phyloP scores from a whole-genome alignment of 371 early-diverging fungal species.

The Mortierella sp. region DNA sequence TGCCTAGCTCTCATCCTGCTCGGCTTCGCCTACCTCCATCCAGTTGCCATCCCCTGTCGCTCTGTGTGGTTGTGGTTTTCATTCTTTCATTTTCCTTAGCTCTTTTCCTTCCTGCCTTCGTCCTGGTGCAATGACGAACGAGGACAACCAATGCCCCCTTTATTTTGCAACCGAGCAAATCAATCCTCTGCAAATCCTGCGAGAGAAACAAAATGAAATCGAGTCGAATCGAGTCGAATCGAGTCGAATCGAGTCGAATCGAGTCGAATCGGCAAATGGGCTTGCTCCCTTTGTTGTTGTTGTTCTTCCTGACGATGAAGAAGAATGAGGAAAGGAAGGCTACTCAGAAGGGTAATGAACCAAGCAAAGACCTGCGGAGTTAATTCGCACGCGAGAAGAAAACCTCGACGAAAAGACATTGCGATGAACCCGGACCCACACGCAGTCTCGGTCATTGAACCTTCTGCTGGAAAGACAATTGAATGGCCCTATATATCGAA shows the following conservation, averaged over 20 bases:
- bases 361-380: neutral
- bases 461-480: neutral
- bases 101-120: neutral
- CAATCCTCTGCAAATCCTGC: neutral
- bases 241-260: neutral
- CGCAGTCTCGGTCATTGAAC: neutral
- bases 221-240: neutral
- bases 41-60: neutral
- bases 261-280: conserved; percentile 4
- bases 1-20: neutral
- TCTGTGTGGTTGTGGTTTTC: conserved; percentile 7
- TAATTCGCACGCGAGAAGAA: neutral
- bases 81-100: neutral
- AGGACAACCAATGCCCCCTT: neutral
- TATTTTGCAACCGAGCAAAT: conserved; percentile 10
- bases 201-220: neutral
- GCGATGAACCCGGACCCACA: neutral
- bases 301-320: neutral
- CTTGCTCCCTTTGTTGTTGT: neutral
- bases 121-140: neutral
- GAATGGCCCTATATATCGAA: neutral
- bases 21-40: neutral
- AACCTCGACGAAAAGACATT: neutral
- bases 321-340: neutral
- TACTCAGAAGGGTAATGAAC: conserved; percentile 8